Percentiles rank a stretch among this genome's conserved stretches.
Evolutionary conservation across 2,329 filamentous ascomycete genomes (phyloP).

Genomic region (Alternaria alternata): DNA sequence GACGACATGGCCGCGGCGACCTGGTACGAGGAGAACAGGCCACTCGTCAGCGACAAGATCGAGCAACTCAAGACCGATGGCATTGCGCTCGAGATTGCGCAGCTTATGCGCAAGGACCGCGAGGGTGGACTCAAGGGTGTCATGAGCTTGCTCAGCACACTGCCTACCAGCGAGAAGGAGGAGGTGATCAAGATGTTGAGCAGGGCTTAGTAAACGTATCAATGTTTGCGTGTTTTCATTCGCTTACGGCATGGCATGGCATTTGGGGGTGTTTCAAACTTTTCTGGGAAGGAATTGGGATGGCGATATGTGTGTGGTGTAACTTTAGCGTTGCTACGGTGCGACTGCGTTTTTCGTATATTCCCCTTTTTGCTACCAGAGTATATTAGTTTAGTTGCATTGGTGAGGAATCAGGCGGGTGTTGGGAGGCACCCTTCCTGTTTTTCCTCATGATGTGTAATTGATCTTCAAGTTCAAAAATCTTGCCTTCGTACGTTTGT

Average conservation of each 20-base stretch:
- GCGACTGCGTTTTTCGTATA: conserved; percentile 11
- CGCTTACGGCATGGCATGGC: conserved; percentile 14
- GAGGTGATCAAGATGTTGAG: conserved; percentile 70
- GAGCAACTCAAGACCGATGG: conserved; percentile 82
- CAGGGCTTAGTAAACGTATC: conserved; percentile 46
- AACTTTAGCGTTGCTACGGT: conserved; percentile 19
- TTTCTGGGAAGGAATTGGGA: conserved; percentile 6
- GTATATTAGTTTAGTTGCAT: conserved; percentile 7
- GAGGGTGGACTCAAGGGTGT: conserved; percentile 83
- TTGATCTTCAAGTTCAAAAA: conserved; percentile 7
- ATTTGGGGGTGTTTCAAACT: conserved; percentile 14
- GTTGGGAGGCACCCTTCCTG: conserved; percentile 27
- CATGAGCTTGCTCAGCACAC: conserved; percentile 81
- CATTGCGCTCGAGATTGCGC: conserved; percentile 73
- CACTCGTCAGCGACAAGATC: conserved; percentile 82
- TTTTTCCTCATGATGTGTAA: background rate
- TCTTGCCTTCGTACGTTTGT: background rate
- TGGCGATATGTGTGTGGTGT: conserved; percentile 6
- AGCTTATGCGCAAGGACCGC: conserved; percentile 70
- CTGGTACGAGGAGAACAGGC: conserved; percentile 97
- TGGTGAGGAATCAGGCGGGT: conserved; percentile 8
- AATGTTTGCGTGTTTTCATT: conserved; percentile 12
- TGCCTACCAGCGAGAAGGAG: conserved; percentile 89
- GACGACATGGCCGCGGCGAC: conserved; percentile 84
- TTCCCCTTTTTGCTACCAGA: conserved; percentile 5